Conservation (phyloP, 2,329 filamentous ascomycete genomes). For the Magnaporthiopsis rhizophila region DNA sequence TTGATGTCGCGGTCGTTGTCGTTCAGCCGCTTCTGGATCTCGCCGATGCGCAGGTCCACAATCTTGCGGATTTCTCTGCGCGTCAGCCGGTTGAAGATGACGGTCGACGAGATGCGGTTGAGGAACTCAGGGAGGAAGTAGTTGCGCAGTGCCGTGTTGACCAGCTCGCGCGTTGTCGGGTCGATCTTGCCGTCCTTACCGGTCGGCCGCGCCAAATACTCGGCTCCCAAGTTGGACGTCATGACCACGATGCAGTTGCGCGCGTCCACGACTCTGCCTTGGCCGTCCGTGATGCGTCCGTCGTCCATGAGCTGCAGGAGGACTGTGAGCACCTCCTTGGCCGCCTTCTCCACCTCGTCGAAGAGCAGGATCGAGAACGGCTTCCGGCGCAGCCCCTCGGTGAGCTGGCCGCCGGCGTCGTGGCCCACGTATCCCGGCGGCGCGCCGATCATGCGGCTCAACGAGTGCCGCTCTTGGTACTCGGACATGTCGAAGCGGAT, state of each 20-base stretch:
- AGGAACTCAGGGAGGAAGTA: conserved; percentile 99
- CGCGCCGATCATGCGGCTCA: conserved; percentile 96
- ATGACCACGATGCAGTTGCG: conserved; percentile 99
- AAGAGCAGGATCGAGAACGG: conserved; percentile 98
- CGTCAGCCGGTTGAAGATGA: conserved; percentile 97
- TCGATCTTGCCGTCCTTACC: conserved; percentile 80
- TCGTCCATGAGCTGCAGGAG: conserved; percentile 99
- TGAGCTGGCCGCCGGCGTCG: conserved; percentile 91
- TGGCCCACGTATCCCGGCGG: conserved; percentile 96
- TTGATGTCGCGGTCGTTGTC: conserved; percentile 76
- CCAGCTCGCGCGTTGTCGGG: conserved; percentile 73
- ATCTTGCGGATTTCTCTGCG: conserved; percentile 87
- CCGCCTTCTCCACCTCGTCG: conserved; percentile 97
- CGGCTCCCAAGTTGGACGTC: conserved; percentile 95
- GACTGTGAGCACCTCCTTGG: conserved; percentile 94
- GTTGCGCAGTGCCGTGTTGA: conserved; percentile 83
- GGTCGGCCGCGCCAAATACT: conserved; percentile 77
- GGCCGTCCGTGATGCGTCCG: conserved; percentile 94
- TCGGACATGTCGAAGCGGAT: conserved; percentile 99
- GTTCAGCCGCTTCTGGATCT: conserved; percentile 87
- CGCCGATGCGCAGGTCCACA: conserved; percentile 77
- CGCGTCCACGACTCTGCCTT: conserved; percentile 89
- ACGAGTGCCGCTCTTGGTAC: conserved; percentile 92
- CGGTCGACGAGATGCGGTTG: conserved; percentile 90
- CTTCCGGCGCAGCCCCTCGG: conserved; percentile 84